These are phyloP conservation scores for Trapa incisa DNA, from an alignment of 345 rosid species.

Conservation along the genomic window DNA sequence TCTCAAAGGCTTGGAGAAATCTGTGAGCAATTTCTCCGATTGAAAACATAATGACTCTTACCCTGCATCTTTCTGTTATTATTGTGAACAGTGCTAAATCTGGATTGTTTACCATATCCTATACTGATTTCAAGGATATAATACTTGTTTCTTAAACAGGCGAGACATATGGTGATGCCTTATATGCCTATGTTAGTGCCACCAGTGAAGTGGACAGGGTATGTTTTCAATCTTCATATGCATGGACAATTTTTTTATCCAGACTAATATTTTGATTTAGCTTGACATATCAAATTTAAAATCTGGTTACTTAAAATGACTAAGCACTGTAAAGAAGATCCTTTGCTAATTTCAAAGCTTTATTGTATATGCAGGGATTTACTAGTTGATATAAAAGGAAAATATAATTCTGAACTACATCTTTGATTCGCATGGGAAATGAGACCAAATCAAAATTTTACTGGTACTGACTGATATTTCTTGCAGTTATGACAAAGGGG, in stretches of 20 bases:
- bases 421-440: conserved; percentile 3
- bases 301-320: neutral
- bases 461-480: neutral
- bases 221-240: conserved; percentile 17
- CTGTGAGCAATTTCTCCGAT: conserved; percentile 37
- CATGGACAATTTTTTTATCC: conserved; percentile 10
- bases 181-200: conserved; percentile 99
- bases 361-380: neutral
- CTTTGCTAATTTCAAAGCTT: neutral
- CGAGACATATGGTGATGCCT: conserved; percentile 90
- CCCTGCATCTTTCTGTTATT: neutral
- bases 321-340: neutral
- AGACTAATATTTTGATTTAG: neutral
- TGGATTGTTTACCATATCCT: neutral
- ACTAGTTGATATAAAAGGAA: neutral
- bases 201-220: conserved; percentile 92
- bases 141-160: conserved; percentile 38
- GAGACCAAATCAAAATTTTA: neutral
- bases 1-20: conserved; percentile 74
- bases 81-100: neutral
- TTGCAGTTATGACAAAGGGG: conserved; percentile 86
- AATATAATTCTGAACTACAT: conserved; percentile 2
- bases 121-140: conserved; percentile 5
- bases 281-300: neutral
- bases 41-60: neutral